Evolutionary conservation across 371 early-diverging fungal species (phyloP).

Genomic region (Apophysomyces sp.): DNA sequence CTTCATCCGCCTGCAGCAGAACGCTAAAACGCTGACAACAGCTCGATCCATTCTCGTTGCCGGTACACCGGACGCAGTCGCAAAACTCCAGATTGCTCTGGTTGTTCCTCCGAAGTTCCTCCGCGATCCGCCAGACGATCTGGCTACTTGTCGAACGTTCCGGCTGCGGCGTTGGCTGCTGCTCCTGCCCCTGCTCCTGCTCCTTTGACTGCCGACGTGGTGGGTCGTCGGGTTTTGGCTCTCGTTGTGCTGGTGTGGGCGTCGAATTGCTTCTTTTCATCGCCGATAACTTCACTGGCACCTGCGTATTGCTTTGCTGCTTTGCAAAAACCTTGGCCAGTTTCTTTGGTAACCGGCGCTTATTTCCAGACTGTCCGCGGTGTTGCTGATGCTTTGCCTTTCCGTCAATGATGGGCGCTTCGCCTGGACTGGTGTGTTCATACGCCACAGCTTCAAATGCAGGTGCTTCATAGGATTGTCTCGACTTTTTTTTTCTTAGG

Average conservation of each 20-base stretch:
- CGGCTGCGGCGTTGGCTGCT: neutral
- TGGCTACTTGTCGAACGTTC: conserved; percentile 9
- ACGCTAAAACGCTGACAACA: conserved; percentile 4
- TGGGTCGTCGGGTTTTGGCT: neutral
- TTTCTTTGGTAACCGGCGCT: conserved; percentile 1
- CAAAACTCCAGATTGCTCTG: conserved; percentile 2
- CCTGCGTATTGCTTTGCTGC: neutral
- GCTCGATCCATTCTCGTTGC: conserved; percentile 2
- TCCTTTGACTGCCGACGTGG: neutral
- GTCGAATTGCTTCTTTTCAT: neutral
- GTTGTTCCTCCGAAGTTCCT: conserved; percentile 27
- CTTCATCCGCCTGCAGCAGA: neutral
- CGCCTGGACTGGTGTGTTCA: conserved; percentile 19
- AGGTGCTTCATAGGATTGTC: neutral
- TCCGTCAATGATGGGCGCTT: neutral
- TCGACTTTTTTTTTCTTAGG: neutral
- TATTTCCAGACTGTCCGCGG: neutral
- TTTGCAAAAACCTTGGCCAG: conserved; percentile 14
- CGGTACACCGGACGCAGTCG: conserved; percentile 3
- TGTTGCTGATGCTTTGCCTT: neutral
- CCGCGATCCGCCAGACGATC: conserved; percentile 40
- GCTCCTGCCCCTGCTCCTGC: neutral
- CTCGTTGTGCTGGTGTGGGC: neutral
- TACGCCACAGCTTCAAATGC: conserved; percentile 40
- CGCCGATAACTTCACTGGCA: neutral